Evolutionary conservation across 2,329 filamentous ascomycete genomes (phyloP).

Genomic region (Aspergillus calidoustus): DNA sequence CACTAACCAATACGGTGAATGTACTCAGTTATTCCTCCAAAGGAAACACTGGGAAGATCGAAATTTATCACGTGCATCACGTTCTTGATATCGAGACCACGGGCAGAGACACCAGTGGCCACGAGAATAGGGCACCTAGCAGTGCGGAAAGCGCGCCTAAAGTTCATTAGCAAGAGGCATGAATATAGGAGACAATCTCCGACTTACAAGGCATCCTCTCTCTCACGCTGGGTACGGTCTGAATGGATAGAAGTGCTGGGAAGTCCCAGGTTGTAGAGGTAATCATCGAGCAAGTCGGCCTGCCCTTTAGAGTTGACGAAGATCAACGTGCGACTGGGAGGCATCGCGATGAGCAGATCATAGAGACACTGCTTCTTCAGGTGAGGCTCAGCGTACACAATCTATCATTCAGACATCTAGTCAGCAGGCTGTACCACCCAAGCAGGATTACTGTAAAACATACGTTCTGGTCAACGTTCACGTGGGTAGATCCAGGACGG

Average conservation of each 20-base stretch:
- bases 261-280: slow-evolving; percentile 75
- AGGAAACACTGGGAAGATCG: slow-evolving; percentile 73
- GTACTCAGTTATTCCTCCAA: slow-evolving; percentile 93
- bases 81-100: slow-evolving; percentile 85
- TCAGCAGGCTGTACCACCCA: not conserved
- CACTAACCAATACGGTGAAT: slow-evolving; percentile 85
- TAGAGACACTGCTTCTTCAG: slow-evolving; percentile 73
- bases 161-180: slow-evolving; percentile 6
- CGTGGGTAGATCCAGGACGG: slow-evolving; percentile 79
- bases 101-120: slow-evolving; percentile 82
- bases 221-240: slow-evolving; percentile 85
- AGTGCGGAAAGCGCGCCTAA: slow-evolving; percentile 74
- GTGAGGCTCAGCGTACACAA: slow-evolving; percentile 68
- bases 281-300: slow-evolving; percentile 87
- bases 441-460: slow-evolving; percentile 13
- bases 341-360: slow-evolving; percentile 71
- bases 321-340: slow-evolving; percentile 79
- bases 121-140: slow-evolving; percentile 80
- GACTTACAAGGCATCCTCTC: slow-evolving; percentile 83
- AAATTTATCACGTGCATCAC: slow-evolving; percentile 94
- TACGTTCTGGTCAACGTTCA: slow-evolving; percentile 77
- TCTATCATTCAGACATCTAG: slow-evolving; percentile 32
- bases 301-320: slow-evolving; percentile 83
- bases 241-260: slow-evolving; percentile 88
- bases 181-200: not conserved